Evolutionary conservation across 1,284 basidiomycete genomes (phyloP), one percentile per base, ranked within the genome.

Genomic region (Cryptococcus sp.): DNA sequence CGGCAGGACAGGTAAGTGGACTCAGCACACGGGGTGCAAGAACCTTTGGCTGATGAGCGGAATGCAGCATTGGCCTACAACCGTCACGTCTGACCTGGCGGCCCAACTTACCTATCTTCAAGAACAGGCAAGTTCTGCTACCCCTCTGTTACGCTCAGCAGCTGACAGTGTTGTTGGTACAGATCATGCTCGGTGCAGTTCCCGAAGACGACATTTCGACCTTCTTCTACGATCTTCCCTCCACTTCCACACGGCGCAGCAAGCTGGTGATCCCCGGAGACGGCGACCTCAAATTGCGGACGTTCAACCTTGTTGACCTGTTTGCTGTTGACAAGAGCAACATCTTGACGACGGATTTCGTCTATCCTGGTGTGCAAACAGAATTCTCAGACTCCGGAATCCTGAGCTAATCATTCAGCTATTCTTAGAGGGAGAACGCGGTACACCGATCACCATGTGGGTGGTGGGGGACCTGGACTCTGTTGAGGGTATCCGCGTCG

Each of bases 211-310:
- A 77, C 20, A 81, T 92, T 48, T 77, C 84, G 12, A 87, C 82
- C 5, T 90, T 87, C 76, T 97, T 97, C 78, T 98, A 96, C 71
- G 90, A 96, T 69, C 82, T 92, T 2, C 88, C 91, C 0, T 83
- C 82, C 0, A 85, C 89, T 0, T 80, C 82, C 43, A 79, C 80
- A 55, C 81, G 86, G 23, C 80, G 95, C 15, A 96, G 91, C 71
- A 61, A 63, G 46, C 58, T 69, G 53, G 70, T 77, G 50, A 52
- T 75, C n/a, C 73, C 75, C 4, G 59, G 66, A 15, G 21, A 51
- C 35, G 61, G 59, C 0, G 61, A 67, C 16, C 60, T 63, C 49
- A 70, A 65, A 45, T 56, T 73, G 28, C 54, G 53, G 43, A 43
- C 63, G 0, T 60, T 65, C 63, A 68, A 68, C 49, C 46, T 72